phyloP scores from a whole-genome alignment of 2,329 filamentous ascomycete genomes.

The Colletotrichum sp. region DNA sequence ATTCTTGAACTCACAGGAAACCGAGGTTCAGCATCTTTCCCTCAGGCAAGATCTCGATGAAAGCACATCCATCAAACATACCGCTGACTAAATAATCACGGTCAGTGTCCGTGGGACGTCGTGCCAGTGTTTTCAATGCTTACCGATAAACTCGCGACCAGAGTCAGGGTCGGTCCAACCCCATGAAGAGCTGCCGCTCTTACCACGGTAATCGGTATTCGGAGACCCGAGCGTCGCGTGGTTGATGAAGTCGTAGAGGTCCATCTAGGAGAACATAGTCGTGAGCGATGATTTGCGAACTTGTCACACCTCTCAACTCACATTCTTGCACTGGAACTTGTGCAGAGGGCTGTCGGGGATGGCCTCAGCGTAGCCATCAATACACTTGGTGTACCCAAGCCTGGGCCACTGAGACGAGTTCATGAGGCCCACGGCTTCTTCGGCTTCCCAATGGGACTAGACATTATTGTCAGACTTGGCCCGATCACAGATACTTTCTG shows the following conservation, averaged over 20 bases:
- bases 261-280: conserved; percentile 31
- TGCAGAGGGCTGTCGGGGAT: conserved; percentile 24
- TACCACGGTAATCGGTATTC: conserved; percentile 24
- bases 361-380: conserved; percentile 25
- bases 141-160: conserved; percentile 31
- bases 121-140: too few relatives aligned
- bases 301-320: not conserved
- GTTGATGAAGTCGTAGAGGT: conserved; percentile 58
- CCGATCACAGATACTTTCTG: rapidly evolving
- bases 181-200: conserved; percentile 37
- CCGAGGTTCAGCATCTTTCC: conserved; percentile 49
- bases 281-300: not conserved
- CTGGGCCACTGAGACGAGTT: conserved; percentile 26
- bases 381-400: conserved; percentile 26
- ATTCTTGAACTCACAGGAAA: conserved; percentile 33
- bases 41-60: conserved; percentile 46
- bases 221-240: conserved; percentile 55
- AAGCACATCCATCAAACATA: conserved; percentile 45
- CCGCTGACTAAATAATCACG: conserved; percentile 11
- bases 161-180: conserved; percentile 46
- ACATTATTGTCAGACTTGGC: not conserved
- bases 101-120: not conserved
- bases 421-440: conserved; percentile 24
- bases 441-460: conserved; percentile 21
- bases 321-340: conserved; percentile 27